phyloP scores from a whole-genome alignment of 306 rosid genomes.

The Pueraria montana region DNA sequence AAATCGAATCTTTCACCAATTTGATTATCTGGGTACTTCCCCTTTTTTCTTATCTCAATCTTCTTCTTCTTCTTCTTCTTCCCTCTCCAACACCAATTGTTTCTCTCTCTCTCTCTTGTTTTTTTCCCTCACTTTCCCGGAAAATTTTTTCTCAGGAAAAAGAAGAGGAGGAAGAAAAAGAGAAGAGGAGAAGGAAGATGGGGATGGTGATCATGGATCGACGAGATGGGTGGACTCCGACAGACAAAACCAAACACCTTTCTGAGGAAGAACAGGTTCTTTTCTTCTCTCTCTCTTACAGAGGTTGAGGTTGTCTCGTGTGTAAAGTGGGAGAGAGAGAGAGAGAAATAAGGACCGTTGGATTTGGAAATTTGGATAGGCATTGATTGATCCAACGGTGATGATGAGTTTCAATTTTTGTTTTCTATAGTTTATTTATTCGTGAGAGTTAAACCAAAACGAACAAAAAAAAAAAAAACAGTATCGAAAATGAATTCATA shows the following conservation, averaged over 20 bases:
- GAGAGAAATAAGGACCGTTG: slow-evolving; percentile 52
- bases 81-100: background rate
- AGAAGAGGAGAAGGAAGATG: slow-evolving; percentile 35
- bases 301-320: slow-evolving; percentile 3
- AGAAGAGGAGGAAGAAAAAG: slow-evolving; percentile 34
- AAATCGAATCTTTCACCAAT: no score
- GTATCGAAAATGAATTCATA: slow-evolving; percentile 21
- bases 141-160: background rate
- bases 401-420: background rate
- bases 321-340: slow-evolving; percentile 46
- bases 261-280: slow-evolving; percentile 57
- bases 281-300: slow-evolving; percentile 63
- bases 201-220: slow-evolving; percentile 44
- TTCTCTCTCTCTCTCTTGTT: slow-evolving; percentile 22
- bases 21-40: slow-evolving; percentile 48
- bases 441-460: background rate
- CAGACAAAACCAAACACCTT: slow-evolving; percentile 60
- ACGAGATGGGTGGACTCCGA: slow-evolving; percentile 44
- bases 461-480: slow-evolving; percentile 15
- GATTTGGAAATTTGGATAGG: slow-evolving; percentile 35
- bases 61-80: slow-evolving; percentile 33
- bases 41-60: background rate
- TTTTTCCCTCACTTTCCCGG: slow-evolving; percentile 18
- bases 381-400: slow-evolving; percentile 64
- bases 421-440: background rate